Base-by-base conservation (phyloP, 768 basidiomycete species). In the Hortiboletus flavorubellus region DNA sequence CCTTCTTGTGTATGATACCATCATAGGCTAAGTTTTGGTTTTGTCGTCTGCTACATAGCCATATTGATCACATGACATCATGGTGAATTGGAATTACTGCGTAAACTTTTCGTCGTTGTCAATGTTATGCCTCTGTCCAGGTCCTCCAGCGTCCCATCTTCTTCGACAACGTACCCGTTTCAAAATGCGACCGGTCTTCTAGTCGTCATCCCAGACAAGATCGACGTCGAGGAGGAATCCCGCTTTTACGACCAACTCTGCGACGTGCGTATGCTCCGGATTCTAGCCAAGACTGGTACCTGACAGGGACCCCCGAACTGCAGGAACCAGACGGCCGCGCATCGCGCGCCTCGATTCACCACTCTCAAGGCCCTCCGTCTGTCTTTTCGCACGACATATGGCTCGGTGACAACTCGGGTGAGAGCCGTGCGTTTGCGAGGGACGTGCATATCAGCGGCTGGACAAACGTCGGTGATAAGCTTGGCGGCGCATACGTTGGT, bases 381-480 rank as follows among this genome's bases (percentile, higher is more conserved):
- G 70, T 88, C 18, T 83, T 85, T 63, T 86, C 85, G 0, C 77
- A 75, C 14, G 87, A 88, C 43, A 90, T 89, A 26, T 89, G 83
- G 79, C 74, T 89, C 8, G 81, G 77, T 0, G 86, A 89, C 57
- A 82, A 82, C 54, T 76, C 74, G 0, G 82, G 82, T 1, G 75
- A 77, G 51, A 80, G 78, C 46, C 64, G 67, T 0, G 75, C 79
- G 2, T 89, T 90, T 61, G 81, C 88, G 4, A 78, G 81, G 48
- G 80, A 83, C 64, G 86, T 89, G 4, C 74, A 75, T 46, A 84
- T 89, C 18, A 74, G 74, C 10, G 88, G 87, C 0, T 89, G 87
- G 87, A 85, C 82, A 16, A 83, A 77, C 58, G 87, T 90, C 8
- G 87, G 87, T 1, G 87, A 88, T 60, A 77, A 76, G 39, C 74